Percentiles rank a stretch among this genome's conserved stretches.
These are phyloP conservation scores for Cladorrhinum samala DNA, from an alignment of 495 filamentous ascomycete genomes.

Conservation along the genomic window DNA sequence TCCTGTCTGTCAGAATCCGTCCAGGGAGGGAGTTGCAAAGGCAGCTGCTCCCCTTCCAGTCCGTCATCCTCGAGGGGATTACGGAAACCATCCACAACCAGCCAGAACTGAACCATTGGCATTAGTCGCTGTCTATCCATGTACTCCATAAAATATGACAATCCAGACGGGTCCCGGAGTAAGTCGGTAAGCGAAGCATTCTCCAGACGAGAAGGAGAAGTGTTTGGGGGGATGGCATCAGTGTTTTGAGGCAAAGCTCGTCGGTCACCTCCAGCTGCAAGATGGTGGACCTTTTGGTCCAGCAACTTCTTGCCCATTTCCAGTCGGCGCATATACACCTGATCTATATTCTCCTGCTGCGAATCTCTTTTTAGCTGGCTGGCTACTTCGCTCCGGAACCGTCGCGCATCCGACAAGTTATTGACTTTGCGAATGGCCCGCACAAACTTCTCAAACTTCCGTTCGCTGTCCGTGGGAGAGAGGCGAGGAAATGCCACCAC, in stretches of 20 bases:
- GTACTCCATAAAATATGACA: conserved; percentile 99
- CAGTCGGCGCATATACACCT: conserved; percentile 75
- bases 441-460: conserved; percentile 91
- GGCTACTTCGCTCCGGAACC: conserved; percentile 86
- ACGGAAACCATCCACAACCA: conserved; percentile 95
- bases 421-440: conserved; percentile 80
- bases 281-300: conserved; percentile 80
- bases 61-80: conserved; percentile 89
- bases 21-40: conserved; percentile 63
- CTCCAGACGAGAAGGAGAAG: conserved; percentile 51
- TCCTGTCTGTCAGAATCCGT: conserved; percentile 79
- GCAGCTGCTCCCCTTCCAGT: conserved; percentile 57
- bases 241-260: conserved; percentile 27
- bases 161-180: conserved; percentile 76
- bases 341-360: conserved; percentile 71
- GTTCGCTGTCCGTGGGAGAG: conserved; percentile 64
- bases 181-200: conserved; percentile 73
- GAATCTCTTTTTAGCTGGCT: conserved; percentile 85
- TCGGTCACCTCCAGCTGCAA: conserved; percentile 60
- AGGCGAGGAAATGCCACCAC: conserved; percentile 56
- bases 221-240: conserved; percentile 24
- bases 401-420: conserved; percentile 88
- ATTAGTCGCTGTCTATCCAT: conserved; percentile 90
- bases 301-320: conserved; percentile 87
- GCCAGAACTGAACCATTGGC: conserved; percentile 94